phyloP scores from a whole-genome alignment of 225 moss, liverwort and hornwort genomes.

The Antitrichia curtipendula region DNA sequence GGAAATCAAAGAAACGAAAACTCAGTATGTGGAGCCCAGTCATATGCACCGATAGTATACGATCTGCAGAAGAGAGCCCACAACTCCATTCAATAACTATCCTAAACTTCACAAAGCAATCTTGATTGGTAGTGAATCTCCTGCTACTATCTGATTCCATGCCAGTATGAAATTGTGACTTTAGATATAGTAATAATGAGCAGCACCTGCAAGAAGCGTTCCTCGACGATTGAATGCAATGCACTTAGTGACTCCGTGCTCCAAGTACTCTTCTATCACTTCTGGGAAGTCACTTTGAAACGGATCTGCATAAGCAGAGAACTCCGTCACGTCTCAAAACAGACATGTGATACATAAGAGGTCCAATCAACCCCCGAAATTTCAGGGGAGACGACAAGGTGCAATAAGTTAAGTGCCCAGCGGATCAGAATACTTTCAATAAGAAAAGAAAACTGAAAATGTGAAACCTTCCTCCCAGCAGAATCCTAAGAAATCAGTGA shows the following conservation, averaged over 20 bases:
- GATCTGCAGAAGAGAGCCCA: not conserved
- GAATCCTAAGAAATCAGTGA: not conserved
- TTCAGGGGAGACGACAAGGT: not conserved
- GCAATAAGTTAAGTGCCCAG: not conserved
- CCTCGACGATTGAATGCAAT: slow-evolving; percentile 96
- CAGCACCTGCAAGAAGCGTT: slow-evolving; percentile 85
- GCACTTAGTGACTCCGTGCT: slow-evolving; percentile 87
- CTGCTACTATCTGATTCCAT: not conserved
- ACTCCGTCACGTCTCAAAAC: not conserved
- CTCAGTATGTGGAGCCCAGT: not conserved
- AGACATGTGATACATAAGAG: not conserved
- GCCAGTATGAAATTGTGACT: not conserved
- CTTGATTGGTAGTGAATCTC: not conserved
- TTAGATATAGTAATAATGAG: not conserved
- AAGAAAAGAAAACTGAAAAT: not conserved
- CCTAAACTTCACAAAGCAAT: not conserved
- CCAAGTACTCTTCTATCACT: slow-evolving; percentile 92
- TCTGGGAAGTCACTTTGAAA: slow-evolving; percentile 98
- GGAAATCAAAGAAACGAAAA: not conserved
- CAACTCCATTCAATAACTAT: not conserved
- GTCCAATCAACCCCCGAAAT: not conserved
- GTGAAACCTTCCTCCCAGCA: not conserved
- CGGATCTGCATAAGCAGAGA: slow-evolving; percentile 49
- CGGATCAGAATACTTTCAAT: not conserved
- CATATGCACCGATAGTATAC: not conserved